phyloP scores from a whole-genome alignment of 1,284 basidiomycete genomes.

The Naganishia sp. region DNA sequence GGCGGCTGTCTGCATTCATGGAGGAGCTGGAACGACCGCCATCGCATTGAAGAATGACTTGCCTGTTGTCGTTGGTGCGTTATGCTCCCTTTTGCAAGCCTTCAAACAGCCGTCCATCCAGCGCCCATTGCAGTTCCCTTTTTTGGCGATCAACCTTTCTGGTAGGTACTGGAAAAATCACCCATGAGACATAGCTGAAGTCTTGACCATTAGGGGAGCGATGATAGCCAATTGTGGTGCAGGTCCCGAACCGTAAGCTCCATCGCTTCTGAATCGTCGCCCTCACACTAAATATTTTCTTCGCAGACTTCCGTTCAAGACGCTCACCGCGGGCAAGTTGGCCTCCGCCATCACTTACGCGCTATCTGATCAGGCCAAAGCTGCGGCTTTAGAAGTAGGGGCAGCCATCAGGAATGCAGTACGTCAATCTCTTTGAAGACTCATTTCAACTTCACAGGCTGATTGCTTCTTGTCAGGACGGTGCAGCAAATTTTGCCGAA shows the following conservation, averaged over 20 bases:
- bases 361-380: slow-evolving; percentile 56
- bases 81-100: too few relatives aligned
- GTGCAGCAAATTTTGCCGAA: slow-evolving; percentile 58
- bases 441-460: slow-evolving; percentile 4
- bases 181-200: neutral
- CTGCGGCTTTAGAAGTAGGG: slow-evolving; percentile 59
- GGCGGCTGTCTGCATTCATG: slow-evolving; percentile 67
- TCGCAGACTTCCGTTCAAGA: slow-evolving; percentile 54
- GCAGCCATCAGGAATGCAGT: slow-evolving; percentile 61
- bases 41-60: slow-evolving; percentile 64
- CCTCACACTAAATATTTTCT: too few relatives aligned
- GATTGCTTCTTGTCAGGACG: slow-evolving; percentile 52
- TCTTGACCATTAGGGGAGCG: neutral
- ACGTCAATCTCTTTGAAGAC: slow-evolving; percentile 26
- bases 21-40: slow-evolving; percentile 67
- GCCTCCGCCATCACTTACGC: slow-evolving; percentile 60
- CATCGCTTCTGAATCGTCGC: neutral
- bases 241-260: slow-evolving; percentile 8
- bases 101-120: neutral
- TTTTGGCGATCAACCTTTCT: slow-evolving; percentile 9
- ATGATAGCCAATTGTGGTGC: slow-evolving; percentile 4
- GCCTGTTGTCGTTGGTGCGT: slow-evolving; percentile 60
- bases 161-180: neutral
- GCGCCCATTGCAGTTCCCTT: neutral
- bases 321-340: slow-evolving; percentile 59